Evolutionary conservation across 441 rosid species (phyloP).

Genomic region (Erodium chrysanthum): DNA sequence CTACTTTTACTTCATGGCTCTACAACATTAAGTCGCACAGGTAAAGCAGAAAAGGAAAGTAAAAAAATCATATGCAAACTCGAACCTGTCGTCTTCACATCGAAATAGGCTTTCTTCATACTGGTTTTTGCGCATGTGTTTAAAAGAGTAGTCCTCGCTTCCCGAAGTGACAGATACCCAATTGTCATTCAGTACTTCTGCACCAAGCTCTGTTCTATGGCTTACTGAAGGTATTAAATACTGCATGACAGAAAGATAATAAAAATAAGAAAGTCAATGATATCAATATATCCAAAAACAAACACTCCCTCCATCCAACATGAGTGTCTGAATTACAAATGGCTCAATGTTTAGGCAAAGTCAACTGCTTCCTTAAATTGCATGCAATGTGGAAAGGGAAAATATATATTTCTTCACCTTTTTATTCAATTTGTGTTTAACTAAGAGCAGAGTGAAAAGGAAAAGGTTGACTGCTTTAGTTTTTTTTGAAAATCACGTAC

Average conservation of each 20-base stretch:
- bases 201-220: conserved; percentile 73
- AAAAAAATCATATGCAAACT: conserved; percentile 18
- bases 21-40: background rate
- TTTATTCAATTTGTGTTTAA: background rate
- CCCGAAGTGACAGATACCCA: conserved; percentile 99
- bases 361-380: background rate
- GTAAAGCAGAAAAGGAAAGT: conserved; percentile 5
- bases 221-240: conserved; percentile 75
- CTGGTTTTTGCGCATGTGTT: conserved; percentile 98
- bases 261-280: conserved; percentile 14
- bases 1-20: background rate
- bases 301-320: conserved; percentile 6
- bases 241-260: conserved; percentile 39
- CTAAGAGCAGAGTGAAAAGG: background rate
- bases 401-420: background rate
- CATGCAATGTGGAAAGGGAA: background rate
- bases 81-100: conserved; percentile 97
- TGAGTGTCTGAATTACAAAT: background rate
- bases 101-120: conserved; percentile 95
- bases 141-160: conserved; percentile 98
- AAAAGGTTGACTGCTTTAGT: background rate
- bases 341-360: background rate
- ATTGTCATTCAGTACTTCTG: conserved; percentile 78
- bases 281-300: conserved; percentile 6
- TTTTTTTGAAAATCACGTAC: background rate